Base-by-base conservation (phyloP, 1,139 yeast genomes). In the Pichia inconspicua region DNA sequence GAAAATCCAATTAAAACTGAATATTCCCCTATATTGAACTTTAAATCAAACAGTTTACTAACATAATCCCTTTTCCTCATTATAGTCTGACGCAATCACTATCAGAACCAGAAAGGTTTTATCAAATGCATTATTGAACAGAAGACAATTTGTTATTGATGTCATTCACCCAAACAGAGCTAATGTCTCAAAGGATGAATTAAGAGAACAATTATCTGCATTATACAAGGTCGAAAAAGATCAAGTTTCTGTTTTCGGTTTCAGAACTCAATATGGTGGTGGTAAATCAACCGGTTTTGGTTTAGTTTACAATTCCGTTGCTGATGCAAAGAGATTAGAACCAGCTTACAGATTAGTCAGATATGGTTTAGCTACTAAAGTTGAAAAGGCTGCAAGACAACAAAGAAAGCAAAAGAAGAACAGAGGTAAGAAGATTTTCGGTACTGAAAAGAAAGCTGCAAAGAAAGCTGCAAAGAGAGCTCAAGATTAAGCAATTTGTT, bases 351-450 rank as follows among this genome's bases (percentile, higher is more conserved):
- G 99, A 81, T 88, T 89, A 72, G 96, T 92, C 68, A 92, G 99
- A 86, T 86, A 87, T 81, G 98, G 97, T 69, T 82, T 90, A 73
- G 97, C 96, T 72, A 78, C 78, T 65, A 88, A 87, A 83, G 89
- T 84, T 68, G 97, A 92, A 75, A 89, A 88, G 82, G 80, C 96
- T 68, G 88, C 97, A 67, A 89, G 97, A 89, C 97, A 90, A 82
- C 98, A 94, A 82, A 89, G 98, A 83, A 94, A 94, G 80, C 98
- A 92, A 85, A 88, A 87, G 90, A 92, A 92, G 92, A 92, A 92
- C 96, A 90, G 97, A 84, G 96, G 87, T 70, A 84, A 84, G 89
- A 92, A 92, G 86, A 75, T 86, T 84, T 88, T 90, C 71, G 98
- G 98, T 84, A 92, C 98, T 69, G 95, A 90, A 71, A 84, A 80